These are phyloP conservation scores for Nannizziopsis barbatae DNA, from an alignment of 2,329 filamentous ascomycete species.

Conservation along the genomic window DNA sequence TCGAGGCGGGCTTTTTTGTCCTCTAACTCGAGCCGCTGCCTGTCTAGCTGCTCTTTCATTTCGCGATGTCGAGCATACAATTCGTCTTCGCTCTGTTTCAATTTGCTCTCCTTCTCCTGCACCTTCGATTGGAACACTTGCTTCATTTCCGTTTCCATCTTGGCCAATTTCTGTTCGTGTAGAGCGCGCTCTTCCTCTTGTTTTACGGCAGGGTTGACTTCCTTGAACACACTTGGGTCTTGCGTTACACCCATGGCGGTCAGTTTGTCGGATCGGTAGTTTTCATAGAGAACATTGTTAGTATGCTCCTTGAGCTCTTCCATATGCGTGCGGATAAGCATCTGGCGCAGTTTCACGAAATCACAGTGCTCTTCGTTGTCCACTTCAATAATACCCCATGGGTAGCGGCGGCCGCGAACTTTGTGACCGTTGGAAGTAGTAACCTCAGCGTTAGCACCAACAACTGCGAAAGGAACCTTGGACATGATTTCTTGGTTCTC, in stretches of 20 bases:
- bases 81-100: slow-evolving; percentile 99
- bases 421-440: slow-evolving; percentile 83
- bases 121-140: slow-evolving; percentile 99
- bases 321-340: slow-evolving; percentile 99
- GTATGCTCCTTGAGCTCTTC: slow-evolving; percentile 99
- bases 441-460: slow-evolving; percentile 93
- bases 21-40: slow-evolving; percentile 86
- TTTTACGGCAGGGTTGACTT: slow-evolving; percentile 99
- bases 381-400: slow-evolving; percentile 97
- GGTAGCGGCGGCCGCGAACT: slow-evolving; percentile 90
- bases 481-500: slow-evolving; percentile 99
- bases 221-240: slow-evolving; percentile 99
- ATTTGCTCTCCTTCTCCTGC: slow-evolving; percentile 96
- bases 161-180: slow-evolving; percentile 98
- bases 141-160: slow-evolving; percentile 99
- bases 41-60: slow-evolving; percentile 99
- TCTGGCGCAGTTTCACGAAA: slow-evolving; percentile 98
- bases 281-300: slow-evolving; percentile 97
- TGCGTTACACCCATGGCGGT: slow-evolving; percentile 97
- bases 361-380: slow-evolving; percentile 99
- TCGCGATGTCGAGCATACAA: slow-evolving; percentile 94
- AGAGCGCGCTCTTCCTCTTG: slow-evolving; percentile 97
- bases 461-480: slow-evolving; percentile 96
- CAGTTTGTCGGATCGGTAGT: slow-evolving; percentile 99
- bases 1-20: slow-evolving; percentile 97